Evolutionary conservation across 2,329 filamentous ascomycete species (phyloP), one percentile per base, ranked within the genome.

Genomic region (Geosmithia flava): DNA sequence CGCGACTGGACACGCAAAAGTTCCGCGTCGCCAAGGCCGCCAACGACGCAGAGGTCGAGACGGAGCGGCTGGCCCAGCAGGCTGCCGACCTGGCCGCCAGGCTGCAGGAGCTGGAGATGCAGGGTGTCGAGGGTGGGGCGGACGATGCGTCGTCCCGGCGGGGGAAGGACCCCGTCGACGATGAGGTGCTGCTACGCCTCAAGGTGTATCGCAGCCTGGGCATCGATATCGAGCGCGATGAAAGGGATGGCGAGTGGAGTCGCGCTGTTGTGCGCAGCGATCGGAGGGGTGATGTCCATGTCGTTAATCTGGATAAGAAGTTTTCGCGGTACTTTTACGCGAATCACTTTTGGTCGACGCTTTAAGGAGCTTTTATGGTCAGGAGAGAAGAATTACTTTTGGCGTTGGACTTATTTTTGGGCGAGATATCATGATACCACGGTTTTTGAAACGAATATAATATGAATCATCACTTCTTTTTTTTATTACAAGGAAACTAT

Each of bases 1-100:
- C 93, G 19, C 78, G 84, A 41, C 81, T 96, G 52, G 91, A 97
- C 66, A 95, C 88, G 1, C 82, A 90, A 56, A 96, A 96, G 62
- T 97, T 97, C 68, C 83, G 89, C 56, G 83, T 88, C 49, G 91
- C 91, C n/a, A 97, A 97, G 66, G 81, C 86, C 16, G 88, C 87
- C 0, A 84, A 80, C 1, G 91, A 97, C 62, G 72, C 93, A 7
- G 90, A 96, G 69, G 89, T 91, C 60, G 93, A 98, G 68, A 85
- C 86, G n/a, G 91, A 97, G 71, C 76, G 91, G n/a, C 70, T 97
- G 44, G 81, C 86, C 49, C 78, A 80, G 6, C 87, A 94, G 64
- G 69, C 88, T 6, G 85, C 82, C 15, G 80, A 90, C 58, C 69
- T 96, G 49, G 80, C 81, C 52, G 81, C 81, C 42, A 76, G 84